Conservation (phyloP, 192 early-diverging fungal genomes). For the Entomortierella parvispora region DNA sequence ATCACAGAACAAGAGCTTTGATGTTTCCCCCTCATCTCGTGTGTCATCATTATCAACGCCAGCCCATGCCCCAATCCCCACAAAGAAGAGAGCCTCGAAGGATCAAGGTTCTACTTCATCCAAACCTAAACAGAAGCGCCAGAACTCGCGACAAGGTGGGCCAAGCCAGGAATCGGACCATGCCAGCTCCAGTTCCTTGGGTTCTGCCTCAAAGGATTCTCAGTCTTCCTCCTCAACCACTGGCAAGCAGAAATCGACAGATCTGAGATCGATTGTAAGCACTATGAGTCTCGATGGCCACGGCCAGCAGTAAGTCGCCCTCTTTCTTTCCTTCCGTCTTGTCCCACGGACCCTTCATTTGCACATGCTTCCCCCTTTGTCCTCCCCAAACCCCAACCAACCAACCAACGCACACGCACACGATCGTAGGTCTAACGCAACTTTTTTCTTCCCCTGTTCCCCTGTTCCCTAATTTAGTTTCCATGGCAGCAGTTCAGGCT, state of each 20-base stretch:
- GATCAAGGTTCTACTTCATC: slow-evolving; percentile 7
- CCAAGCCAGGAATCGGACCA: not conserved
- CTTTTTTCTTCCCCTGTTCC: not conserved
- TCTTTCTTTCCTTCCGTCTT: not conserved
- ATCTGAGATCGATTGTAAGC: slow-evolving; percentile 64
- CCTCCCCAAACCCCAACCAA: not conserved
- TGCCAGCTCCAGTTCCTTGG: not conserved
- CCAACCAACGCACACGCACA: not conserved
- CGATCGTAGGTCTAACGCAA: too few species aligned
- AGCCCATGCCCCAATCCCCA: not conserved
- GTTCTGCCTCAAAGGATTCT: not conserved
- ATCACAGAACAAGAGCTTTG: too few species aligned
- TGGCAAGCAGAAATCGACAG: slow-evolving; percentile 7
- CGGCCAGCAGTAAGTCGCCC: slow-evolving; percentile 59
- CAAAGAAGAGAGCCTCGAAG: slow-evolving; percentile 14
- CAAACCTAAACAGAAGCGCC: slow-evolving; percentile 3
- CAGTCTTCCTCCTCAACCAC: not conserved
- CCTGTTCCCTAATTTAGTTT: slow-evolving; percentile 52
- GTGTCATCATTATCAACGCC: too few species aligned
- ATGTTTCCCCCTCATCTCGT: too few species aligned
- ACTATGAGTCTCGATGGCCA: slow-evolving; percentile 75
- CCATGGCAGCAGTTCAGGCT: slow-evolving; percentile 76
- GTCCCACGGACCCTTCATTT: not conserved
- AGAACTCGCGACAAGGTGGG: not conserved
- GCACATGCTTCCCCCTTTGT: not conserved